Conservation (phyloP, 2,329 filamentous ascomycete genomes). For the Hymenotorrendiella dingleyae region DNA sequence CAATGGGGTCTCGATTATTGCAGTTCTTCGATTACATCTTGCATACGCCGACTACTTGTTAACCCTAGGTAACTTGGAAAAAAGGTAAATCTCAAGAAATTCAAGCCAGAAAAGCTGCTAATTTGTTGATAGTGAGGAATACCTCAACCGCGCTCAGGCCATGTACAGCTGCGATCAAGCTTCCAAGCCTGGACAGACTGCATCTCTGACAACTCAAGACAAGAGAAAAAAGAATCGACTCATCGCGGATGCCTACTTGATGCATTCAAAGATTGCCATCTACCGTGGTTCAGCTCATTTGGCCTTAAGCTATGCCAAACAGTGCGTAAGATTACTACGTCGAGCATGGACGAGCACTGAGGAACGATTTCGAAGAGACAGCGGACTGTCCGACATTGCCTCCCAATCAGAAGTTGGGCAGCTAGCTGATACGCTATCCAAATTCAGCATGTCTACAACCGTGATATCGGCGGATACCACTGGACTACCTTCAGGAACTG, state of each 20-base stretch:
- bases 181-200: conserved; percentile 10
- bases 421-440: conserved; percentile 29
- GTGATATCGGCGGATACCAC: conserved; percentile 35
- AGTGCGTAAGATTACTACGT: conserved; percentile 44
- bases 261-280: conserved; percentile 32
- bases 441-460: conserved; percentile 31
- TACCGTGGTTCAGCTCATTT: conserved; percentile 48
- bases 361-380: conserved; percentile 11
- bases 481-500: conserved; percentile 34
- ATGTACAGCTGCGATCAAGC: conserved; percentile 22
- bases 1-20: conserved; percentile 37
- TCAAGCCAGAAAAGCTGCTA: too few relatives aligned
- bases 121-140: conserved; percentile 23
- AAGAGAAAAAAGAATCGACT: conserved; percentile 24
- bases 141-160: conserved; percentile 23
- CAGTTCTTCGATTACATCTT: conserved; percentile 56
- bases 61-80: conserved; percentile 57
- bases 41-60: conserved; percentile 70
- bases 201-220: conserved; percentile 14
- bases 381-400: background rate
- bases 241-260: conserved; percentile 32
- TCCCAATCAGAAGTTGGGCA: conserved; percentile 21
- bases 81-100: conserved; percentile 43
- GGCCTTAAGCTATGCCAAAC: conserved; percentile 52
- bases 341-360: conserved; percentile 35